Percentiles rank a stretch among this genome's conserved stretches.
These are phyloP conservation scores for Fusarium verrucosum DNA, from an alignment of 2,329 filamentous ascomycete species.

Conservation along the genomic window DNA sequence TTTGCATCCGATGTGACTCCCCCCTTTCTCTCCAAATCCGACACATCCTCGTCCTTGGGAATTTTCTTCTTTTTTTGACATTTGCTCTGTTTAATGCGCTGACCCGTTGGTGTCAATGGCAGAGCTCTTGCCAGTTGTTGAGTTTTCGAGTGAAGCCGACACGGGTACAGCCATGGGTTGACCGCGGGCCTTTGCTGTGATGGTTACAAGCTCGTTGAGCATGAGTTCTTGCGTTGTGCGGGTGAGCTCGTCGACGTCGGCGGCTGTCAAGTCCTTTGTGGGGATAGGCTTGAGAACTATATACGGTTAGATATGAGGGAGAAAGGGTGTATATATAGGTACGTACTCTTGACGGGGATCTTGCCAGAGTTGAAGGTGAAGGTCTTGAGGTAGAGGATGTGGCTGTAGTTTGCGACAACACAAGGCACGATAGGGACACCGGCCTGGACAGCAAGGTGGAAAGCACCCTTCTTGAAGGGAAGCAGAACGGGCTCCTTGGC, in stretches of 20 bases:
- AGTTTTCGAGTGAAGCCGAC: slow-evolving; percentile 28
- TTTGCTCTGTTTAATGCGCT: slow-evolving; percentile 46
- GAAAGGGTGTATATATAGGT: background rate
- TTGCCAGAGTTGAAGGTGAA: slow-evolving; percentile 72
- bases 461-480: slow-evolving; percentile 99
- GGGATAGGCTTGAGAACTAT: slow-evolving; percentile 82
- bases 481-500: slow-evolving; percentile 80
- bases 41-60: background rate
- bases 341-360: slow-evolving; percentile 78
- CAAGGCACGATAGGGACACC: slow-evolving; percentile 92
- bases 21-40: slow-evolving; percentile 24
- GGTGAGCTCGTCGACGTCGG: slow-evolving; percentile 80
- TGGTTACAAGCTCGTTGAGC: slow-evolving; percentile 69
- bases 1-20: slow-evolving; percentile 40
- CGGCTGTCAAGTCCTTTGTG: slow-evolving; percentile 75
- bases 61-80: background rate
- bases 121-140: slow-evolving; percentile 45
- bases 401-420: slow-evolving; percentile 81
- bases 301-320: background rate
- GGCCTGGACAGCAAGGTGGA: slow-evolving; percentile 93
- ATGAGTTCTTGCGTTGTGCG: slow-evolving; percentile 76
- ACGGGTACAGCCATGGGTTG: slow-evolving; percentile 47
- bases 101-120: slow-evolving; percentile 55
- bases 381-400: slow-evolving; percentile 72
- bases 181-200: slow-evolving; percentile 63